These are phyloP conservation scores for Zygosaccharomyces bailii DNA, from an alignment of 805 yeast genomes.

Conservation along the genomic window DNA sequence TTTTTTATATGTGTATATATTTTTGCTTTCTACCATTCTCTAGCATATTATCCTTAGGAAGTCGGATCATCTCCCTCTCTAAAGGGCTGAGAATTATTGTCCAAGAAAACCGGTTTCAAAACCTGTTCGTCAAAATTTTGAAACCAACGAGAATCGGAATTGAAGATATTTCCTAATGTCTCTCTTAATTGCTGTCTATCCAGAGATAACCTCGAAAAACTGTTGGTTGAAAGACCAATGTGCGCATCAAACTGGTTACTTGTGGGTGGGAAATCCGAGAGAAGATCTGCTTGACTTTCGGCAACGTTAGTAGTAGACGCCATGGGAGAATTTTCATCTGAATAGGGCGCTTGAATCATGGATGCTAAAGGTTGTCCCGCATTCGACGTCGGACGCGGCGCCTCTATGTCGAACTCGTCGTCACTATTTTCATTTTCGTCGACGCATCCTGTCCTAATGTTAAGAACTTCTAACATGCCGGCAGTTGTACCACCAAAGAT, in stretches of 20 bases:
- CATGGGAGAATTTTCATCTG: slow-evolving; percentile 28
- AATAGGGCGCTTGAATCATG: slow-evolving; percentile 24
- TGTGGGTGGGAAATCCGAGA: slow-evolving; percentile 13
- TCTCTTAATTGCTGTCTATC: slow-evolving; percentile 19
- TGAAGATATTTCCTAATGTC: slow-evolving; percentile 27
- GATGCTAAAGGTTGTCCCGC: slow-evolving; percentile 8
- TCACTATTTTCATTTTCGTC: slow-evolving; percentile 76
- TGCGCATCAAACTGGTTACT: slow-evolving; percentile 6
- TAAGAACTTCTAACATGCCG: slow-evolving; percentile 91
- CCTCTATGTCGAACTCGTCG: slow-evolving; percentile 94
- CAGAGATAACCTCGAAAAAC: slow-evolving; percentile 16
- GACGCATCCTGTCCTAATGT: slow-evolving; percentile 86
- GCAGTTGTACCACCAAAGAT: slow-evolving; percentile 98
- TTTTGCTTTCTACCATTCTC: neutral
- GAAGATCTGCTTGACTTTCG: slow-evolving; percentile 5
- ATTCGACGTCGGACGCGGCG: slow-evolving; percentile 39
- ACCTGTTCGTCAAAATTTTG: slow-evolving; percentile 91
- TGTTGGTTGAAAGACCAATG: neutral
- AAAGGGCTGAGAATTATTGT: slow-evolving; percentile 36
- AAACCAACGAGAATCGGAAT: slow-evolving; percentile 72
- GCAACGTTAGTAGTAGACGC: slow-evolving; percentile 9
- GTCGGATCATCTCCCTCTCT: slow-evolving; percentile 12
- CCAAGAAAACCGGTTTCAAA: slow-evolving; percentile 85
- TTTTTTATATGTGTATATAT: neutral
- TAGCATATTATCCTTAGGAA: neutral